phyloP scores from a whole-genome alignment of 257 asterid species.

The Penstemon eatonii region DNA sequence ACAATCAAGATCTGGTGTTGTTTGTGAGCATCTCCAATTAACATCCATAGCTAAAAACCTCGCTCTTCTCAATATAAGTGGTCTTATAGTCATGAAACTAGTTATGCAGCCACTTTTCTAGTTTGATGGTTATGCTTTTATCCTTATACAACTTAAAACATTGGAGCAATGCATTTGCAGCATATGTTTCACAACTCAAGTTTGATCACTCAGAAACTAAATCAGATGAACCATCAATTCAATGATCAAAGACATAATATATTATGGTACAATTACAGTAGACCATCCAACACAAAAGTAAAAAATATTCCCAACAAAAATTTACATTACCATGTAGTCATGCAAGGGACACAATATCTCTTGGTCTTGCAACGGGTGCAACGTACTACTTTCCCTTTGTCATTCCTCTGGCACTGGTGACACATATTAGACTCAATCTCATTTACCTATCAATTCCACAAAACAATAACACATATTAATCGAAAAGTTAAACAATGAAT shows the following conservation, averaged over 20 bases:
- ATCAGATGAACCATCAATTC: not conserved
- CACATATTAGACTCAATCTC: conserved; percentile 39
- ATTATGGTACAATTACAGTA: not conserved
- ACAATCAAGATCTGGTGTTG: not conserved
- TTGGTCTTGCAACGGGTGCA: conserved; percentile 41
- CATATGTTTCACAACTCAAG: not conserved
- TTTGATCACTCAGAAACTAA: not conserved
- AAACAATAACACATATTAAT: not conserved
- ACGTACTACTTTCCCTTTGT: conserved; percentile 53
- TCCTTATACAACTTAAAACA: not conserved
- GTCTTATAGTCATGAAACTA: not conserved
- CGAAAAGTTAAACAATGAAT: not conserved
- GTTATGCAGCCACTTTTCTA: not conserved
- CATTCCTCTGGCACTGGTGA: conserved; percentile 66
- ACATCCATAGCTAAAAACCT: not conserved
- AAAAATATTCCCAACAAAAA: not conserved
- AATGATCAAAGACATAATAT: not conserved
- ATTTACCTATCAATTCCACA: conserved; percentile 34
- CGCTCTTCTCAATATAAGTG: not conserved
- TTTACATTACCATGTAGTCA: conserved; percentile 40
- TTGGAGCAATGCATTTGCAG: not conserved
- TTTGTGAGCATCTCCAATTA: not conserved
- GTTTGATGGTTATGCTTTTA: not conserved
- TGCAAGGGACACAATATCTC: conserved; percentile 54
- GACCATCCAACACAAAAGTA: not conserved